These are phyloP conservation scores for Fusarium mundagurra DNA, from an alignment of 2,329 filamentous ascomycete genomes.

Conservation along the genomic window DNA sequence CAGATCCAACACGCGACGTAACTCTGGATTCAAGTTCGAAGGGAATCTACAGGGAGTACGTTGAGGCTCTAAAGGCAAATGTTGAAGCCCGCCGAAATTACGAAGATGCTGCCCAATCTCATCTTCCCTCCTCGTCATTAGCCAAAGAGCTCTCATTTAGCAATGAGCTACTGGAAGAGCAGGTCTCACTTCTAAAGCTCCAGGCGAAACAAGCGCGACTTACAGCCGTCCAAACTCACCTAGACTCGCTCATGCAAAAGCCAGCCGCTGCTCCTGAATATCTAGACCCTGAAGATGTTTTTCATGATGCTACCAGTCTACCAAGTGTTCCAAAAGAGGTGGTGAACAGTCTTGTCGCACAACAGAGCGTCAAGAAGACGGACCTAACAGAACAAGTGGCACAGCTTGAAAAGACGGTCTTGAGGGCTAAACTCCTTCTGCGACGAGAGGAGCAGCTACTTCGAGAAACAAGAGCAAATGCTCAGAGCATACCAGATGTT, in stretches of 20 bases:
- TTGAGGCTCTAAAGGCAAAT: conserved; percentile 64
- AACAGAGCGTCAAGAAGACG: conserved; percentile 50
- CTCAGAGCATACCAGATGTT: conserved; percentile 49
- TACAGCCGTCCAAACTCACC: conserved; percentile 59
- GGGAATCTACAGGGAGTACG: conserved; percentile 64
- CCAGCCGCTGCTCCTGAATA: conserved; percentile 62
- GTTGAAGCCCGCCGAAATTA: conserved; percentile 61
- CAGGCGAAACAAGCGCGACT: conserved; percentile 63
- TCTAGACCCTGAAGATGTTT: conserved; percentile 60
- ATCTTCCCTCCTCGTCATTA: conserved; percentile 26
- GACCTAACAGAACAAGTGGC: conserved; percentile 60
- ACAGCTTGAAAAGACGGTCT: conserved; percentile 65
- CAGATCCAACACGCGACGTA: conserved; percentile 51
- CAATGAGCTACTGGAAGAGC: conserved; percentile 55
- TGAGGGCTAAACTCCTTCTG: conserved; percentile 67
- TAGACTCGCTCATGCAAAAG: conserved; percentile 61
- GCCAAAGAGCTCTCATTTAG: conserved; percentile 27
- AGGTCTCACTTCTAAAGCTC: conserved; percentile 61
- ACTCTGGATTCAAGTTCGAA: conserved; percentile 51
- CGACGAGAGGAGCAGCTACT: conserved; percentile 66
- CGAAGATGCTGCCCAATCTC: conserved; percentile 47
- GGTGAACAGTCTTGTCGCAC: conserved; percentile 59
- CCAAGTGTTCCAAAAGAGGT: conserved; percentile 64
- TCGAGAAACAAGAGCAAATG: conserved; percentile 55
- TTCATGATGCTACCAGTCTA: conserved; percentile 54